A percentile compares a stretch with the other conserved stretches of the same genome.
Conservation (phyloP, 179 eudicot species). For the Spinacia oleracea region DNA sequence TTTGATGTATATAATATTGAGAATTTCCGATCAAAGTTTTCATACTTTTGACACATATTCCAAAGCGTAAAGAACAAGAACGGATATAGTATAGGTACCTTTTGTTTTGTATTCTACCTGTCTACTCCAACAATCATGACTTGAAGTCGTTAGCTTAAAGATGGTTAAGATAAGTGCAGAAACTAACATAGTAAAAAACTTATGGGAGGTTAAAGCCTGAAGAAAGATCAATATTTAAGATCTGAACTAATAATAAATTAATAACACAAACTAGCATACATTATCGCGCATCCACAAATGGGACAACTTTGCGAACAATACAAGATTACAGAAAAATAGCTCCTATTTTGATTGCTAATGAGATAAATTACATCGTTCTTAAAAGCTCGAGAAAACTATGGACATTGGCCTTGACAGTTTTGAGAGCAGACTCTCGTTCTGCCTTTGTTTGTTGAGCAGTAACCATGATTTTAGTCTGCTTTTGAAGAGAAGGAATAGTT, state of each 20-base stretch:
- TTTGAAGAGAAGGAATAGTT: conserved; percentile 27
- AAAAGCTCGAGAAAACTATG: conserved; percentile 27
- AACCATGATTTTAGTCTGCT: conserved; percentile 23
- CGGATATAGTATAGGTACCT: too few species aligned
- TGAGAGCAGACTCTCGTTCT: conserved; percentile 27
- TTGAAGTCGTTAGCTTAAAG: too few species aligned
- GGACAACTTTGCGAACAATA: neutral
- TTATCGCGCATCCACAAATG: neutral
- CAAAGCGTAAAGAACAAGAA: too few species aligned
- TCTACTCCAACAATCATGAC: too few species aligned
- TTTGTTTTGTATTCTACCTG: too few species aligned
- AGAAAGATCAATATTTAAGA: too few species aligned
- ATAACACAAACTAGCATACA: neutral
- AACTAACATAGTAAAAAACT: too few species aligned
- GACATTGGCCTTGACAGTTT: conserved; percentile 28
- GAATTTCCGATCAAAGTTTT: too few species aligned
- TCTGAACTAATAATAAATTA: neutral
- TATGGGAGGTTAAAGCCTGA: too few species aligned
- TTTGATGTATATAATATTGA: too few species aligned
- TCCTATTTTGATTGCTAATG: neutral
- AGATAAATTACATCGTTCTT: conserved; percentile 22
- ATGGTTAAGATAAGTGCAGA: too few species aligned
- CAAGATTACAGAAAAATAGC: neutral
- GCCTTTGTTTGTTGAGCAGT: conserved; percentile 27
- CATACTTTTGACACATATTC: too few species aligned